Evolutionary conservation across 1,284 basidiomycete genomes (phyloP).

Genomic region (Leccinum pachyderme): DNA sequence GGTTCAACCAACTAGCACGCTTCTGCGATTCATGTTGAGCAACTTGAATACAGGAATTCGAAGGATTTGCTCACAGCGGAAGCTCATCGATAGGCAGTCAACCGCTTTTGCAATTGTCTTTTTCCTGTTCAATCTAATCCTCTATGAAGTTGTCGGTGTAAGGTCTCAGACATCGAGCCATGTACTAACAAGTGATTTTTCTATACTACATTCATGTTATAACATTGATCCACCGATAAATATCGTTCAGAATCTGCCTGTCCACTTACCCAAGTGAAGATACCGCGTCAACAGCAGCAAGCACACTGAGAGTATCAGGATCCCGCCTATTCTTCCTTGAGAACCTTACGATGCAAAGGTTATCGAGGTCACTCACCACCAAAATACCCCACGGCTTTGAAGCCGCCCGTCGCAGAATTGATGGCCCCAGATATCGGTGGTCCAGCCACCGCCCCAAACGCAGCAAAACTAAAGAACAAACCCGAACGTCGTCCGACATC

Average conservation of each 20-base stretch:
- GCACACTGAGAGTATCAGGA: slow-evolving; percentile 28
- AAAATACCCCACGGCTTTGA: slow-evolving; percentile 42
- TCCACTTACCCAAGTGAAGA: slow-evolving; percentile 28
- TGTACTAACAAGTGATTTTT: neutral
- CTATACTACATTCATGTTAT: neutral
- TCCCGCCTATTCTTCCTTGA: slow-evolving; percentile 19
- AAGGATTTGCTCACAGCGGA: neutral
- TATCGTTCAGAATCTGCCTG: slow-evolving; percentile 29
- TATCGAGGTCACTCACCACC: slow-evolving; percentile 38
- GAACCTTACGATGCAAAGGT: slow-evolving; percentile 31
- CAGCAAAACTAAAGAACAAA: slow-evolving; percentile 52
- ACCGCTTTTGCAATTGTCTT: neutral
- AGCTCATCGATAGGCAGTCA: neutral
- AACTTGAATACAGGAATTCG: neutral
- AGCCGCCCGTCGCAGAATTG: slow-evolving; percentile 34
- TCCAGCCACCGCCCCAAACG: slow-evolving; percentile 45
- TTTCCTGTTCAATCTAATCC: neutral
- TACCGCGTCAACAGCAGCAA: slow-evolving; percentile 27
- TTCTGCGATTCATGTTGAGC: neutral
- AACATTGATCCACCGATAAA: neutral
- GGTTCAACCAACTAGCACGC: neutral
- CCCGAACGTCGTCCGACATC: slow-evolving; percentile 62
- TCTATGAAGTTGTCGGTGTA: neutral
- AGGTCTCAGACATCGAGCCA: neutral
- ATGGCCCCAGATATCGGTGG: slow-evolving; percentile 54